Evolutionary conservation across 2,329 filamentous ascomycete species (phyloP).

Genomic region (Penicillium sclerotigenum): DNA sequence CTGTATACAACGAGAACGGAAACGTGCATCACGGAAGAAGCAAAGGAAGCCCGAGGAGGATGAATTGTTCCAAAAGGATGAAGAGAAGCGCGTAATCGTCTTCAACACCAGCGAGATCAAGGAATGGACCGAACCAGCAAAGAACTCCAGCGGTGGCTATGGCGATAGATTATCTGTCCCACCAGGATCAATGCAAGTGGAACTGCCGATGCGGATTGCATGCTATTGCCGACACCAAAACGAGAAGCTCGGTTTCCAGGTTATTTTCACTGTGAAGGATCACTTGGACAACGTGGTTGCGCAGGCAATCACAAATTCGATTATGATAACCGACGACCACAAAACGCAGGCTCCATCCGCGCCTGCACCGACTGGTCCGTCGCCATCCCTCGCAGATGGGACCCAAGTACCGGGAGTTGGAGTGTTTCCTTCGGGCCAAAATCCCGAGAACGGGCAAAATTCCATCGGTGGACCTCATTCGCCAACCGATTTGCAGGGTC

Average conservation of each 20-base stretch:
- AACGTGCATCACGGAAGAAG: slow-evolving; percentile 88
- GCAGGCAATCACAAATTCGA: slow-evolving; percentile 79
- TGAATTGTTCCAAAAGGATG: slow-evolving; percentile 76
- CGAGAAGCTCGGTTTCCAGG: slow-evolving; percentile 86
- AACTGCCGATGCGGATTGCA: slow-evolving; percentile 90
- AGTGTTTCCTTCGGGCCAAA: slow-evolving; percentile 41
- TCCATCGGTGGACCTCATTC: slow-evolving; percentile 33
- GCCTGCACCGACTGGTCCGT: slow-evolving; percentile 34
- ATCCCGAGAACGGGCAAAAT: slow-evolving; percentile 30
- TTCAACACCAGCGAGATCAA: slow-evolving; percentile 89
- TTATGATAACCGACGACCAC: slow-evolving; percentile 97
- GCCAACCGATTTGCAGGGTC: slow-evolving; percentile 58
- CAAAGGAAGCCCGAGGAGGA: slow-evolving; percentile 91
- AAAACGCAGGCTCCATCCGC: slow-evolving; percentile 67
- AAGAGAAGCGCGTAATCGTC: slow-evolving; percentile 77
- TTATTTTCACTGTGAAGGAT: slow-evolving; percentile 94
- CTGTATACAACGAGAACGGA: slow-evolving; percentile 89
- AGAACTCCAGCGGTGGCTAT: slow-evolving; percentile 51
- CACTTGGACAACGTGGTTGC: slow-evolving; percentile 71
- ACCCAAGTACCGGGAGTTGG: slow-evolving; percentile 44
- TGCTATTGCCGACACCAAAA: slow-evolving; percentile 95
- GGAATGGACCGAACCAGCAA: slow-evolving; percentile 68
- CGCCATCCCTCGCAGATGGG: slow-evolving; percentile 36
- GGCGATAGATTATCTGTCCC: slow-evolving; percentile 36
- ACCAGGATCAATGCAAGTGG: slow-evolving; percentile 68